phyloP scores from a whole-genome alignment of 257 asterid genomes.

The Misopates orontium region DNA sequence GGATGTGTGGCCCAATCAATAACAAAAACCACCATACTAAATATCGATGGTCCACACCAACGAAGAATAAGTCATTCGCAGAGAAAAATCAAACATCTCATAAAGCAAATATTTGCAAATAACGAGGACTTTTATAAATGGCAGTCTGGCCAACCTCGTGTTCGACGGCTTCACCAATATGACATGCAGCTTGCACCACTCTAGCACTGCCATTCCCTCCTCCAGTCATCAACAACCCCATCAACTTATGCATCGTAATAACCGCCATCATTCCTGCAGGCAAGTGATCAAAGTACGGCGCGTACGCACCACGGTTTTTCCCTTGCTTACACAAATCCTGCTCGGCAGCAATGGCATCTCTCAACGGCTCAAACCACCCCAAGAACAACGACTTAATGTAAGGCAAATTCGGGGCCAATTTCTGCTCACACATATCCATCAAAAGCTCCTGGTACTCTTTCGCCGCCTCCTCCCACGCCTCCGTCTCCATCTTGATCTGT shows the following conservation, averaged over 20 bases:
- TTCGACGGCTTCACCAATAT: constrained; percentile 90
- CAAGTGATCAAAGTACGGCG: constrained; percentile 58
- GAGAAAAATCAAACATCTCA: background rate
- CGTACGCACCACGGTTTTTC: constrained; percentile 52
- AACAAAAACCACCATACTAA: no score
- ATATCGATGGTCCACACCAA: background rate
- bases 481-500: constrained; percentile 81
- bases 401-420: constrained; percentile 91
- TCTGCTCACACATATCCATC: constrained; percentile 91
- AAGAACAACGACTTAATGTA: constrained; percentile 82
- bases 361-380: constrained; percentile 97
- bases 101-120: background rate
- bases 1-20: no score
- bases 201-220: constrained; percentile 71
- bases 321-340: constrained; percentile 62
- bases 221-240: constrained; percentile 86
- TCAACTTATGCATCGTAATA: constrained; percentile 89
- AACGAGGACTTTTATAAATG: background rate
- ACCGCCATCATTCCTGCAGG: constrained; percentile 98
- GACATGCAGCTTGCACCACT: constrained; percentile 76
- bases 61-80: background rate
- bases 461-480: constrained; percentile 91
- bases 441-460: constrained; percentile 83
- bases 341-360: constrained; percentile 81
- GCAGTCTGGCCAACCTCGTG: constrained; percentile 64